Percentiles rank a stretch among this genome's conserved stretches.
These are phyloP conservation scores for Fusarium algeriense DNA, from an alignment of 2,329 filamentous ascomycete species.

Conservation along the genomic window DNA sequence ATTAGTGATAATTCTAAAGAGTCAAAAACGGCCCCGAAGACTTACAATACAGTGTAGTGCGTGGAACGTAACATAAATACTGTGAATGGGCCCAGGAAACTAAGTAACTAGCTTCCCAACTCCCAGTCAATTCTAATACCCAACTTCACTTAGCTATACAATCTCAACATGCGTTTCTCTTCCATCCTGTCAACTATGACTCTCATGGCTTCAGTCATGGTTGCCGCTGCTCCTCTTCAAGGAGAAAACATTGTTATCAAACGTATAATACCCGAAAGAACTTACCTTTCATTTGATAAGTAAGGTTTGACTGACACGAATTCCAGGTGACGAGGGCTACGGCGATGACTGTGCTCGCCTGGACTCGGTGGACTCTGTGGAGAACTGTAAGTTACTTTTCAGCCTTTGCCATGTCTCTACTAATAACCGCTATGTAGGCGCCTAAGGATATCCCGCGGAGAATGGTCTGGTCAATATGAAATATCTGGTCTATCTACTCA, in stretches of 20 bases:
- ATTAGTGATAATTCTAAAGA: accelerated
- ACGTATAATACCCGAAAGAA: too few relatives aligned
- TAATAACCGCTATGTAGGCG: too few relatives aligned
- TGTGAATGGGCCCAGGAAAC: accelerated
- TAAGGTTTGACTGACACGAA: neutral
- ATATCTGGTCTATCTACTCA: neutral
- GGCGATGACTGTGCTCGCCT: neutral
- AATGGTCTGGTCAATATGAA: neutral
- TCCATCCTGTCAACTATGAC: neutral
- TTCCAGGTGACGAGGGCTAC: neutral
- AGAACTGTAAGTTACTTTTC: too few relatives aligned
- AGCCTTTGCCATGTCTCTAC: too few relatives aligned
- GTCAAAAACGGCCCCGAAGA: accelerated
- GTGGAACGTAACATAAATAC: neutral
- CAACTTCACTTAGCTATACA: neutral
- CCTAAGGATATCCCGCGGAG: too few relatives aligned
- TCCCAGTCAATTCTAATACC: accelerated
- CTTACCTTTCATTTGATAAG: too few relatives aligned
- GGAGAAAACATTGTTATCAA: neutral
- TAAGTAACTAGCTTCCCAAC: accelerated
- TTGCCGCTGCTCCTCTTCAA: neutral
- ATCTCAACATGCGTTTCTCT: neutral
- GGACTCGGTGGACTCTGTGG: too few relatives aligned
- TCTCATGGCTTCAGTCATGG: neutral
- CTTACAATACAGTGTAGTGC: neutral